Conservation (phyloP, 441 rosid species). For the Eutrema salsugineum region DNA sequence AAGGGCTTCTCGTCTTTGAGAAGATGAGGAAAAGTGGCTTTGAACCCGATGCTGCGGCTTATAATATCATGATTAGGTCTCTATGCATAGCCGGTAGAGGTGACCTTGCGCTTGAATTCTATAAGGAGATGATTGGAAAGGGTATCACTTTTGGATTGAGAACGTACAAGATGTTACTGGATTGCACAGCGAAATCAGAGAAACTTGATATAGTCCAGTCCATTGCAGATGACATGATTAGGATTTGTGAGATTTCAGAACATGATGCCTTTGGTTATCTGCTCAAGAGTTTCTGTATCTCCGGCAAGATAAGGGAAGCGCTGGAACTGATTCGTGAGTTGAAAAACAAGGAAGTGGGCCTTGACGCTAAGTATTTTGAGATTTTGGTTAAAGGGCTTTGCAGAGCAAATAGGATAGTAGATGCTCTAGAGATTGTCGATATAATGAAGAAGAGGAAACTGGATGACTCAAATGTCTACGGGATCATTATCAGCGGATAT, state of each 20-base stretch:
- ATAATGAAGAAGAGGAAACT: conserved; percentile 58
- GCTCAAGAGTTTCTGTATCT: conserved; percentile 65
- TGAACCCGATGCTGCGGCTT: conserved; percentile 47
- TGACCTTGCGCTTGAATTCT: conserved; percentile 62
- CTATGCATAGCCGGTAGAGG: conserved; percentile 55
- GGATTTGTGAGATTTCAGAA: conserved; percentile 44
- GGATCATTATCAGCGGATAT: conserved; percentile 57
- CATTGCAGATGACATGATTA: conserved; percentile 59
- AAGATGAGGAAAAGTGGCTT: conserved; percentile 57
- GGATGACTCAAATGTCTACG: conserved; percentile 47
- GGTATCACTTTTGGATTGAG: conserved; percentile 47
- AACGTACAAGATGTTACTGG: conserved; percentile 52
- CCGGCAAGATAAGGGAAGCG: conserved; percentile 71
- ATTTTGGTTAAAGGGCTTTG: conserved; percentile 73
- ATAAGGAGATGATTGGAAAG: conserved; percentile 58
- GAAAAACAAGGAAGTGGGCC: conserved; percentile 40
- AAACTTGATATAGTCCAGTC: conserved; percentile 44
- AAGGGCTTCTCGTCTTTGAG: conserved; percentile 49
- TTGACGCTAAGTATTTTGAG: conserved; percentile 49
- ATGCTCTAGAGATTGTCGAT: conserved; percentile 70
- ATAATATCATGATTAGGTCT: conserved; percentile 39
- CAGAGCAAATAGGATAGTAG: conserved; percentile 56
- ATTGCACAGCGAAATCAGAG: conserved; percentile 48
- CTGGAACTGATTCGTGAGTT: conserved; percentile 59
- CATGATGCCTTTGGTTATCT: conserved; percentile 46